Base-by-base conservation (phyloP, 805 yeast genomes). In the Metschnikowia continentalis region DNA sequence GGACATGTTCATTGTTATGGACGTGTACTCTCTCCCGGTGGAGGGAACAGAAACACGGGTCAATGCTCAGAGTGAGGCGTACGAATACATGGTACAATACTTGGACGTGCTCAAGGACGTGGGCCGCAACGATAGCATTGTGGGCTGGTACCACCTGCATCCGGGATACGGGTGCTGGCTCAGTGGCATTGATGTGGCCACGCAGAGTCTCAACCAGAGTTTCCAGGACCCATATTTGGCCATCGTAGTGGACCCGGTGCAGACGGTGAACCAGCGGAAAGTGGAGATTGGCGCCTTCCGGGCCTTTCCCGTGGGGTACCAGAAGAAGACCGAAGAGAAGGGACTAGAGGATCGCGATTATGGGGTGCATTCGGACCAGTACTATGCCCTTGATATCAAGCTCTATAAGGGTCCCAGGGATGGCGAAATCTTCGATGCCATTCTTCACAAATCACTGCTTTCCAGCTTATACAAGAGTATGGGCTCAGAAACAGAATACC, bases 141-240 rank as follows among this genome's bases (percentile, higher is more conserved):
- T 94, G 14, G 99, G 99, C 8, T 92, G 99, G 99, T 92, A 94
- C 68, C 98, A 77, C 67, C 90, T 92, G 5, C 99, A 92, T 67
- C 99, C 99, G 0, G 96, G 97, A 0, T 92, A 90, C 66, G 97
- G 97, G 15, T 91, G 97, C 66, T 92, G 97, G 97, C 69, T 92
- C 41, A 84, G 94, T 49, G 95, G 94, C 3, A 90, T 92, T 37
- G 98, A 92, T 68, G 96, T 94, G 33, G 84, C 88, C 42, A 92
- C 98, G 0, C 98, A 92, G 64, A 68, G 75, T 20, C 76, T 90
- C 63, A 90, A 91, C 61, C 97, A 90, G 68, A 82, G 80, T 51
- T 90, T 83, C 63, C 97, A 90, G 65, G 97, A 90, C 60, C 97
- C 97, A 1, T 90, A 88, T 62, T 72, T 90, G 51, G 97, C 97